Conservation (phyloP, 2,329 filamentous ascomycete genomes). For the Aspergillus piperis region DNA sequence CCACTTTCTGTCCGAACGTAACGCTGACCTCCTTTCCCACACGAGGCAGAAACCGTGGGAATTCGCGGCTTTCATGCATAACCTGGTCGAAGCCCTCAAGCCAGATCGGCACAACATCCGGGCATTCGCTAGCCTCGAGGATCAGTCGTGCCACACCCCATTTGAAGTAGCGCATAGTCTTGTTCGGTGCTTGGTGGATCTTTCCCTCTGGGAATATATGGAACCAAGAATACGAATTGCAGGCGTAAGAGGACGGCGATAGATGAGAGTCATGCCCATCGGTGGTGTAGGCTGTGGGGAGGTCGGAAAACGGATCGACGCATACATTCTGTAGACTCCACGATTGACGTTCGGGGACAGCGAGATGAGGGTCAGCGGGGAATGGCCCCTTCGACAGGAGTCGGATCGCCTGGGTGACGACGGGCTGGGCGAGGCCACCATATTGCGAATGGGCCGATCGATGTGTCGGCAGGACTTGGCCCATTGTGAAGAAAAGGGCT, state of each 20-base stretch:
- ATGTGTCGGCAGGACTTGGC: slow-evolving; percentile 89
- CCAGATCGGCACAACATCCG: slow-evolving; percentile 90
- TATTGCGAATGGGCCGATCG: slow-evolving; percentile 73
- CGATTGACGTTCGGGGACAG: slow-evolving; percentile 35
- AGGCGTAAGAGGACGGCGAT: slow-evolving; percentile 70
- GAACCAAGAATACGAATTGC: slow-evolving; percentile 77
- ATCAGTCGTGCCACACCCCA: slow-evolving; percentile 94
- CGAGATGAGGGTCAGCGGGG: slow-evolving; percentile 49
- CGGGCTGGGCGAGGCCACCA: slow-evolving; percentile 88
- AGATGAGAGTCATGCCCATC: slow-evolving; percentile 55
- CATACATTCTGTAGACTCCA: slow-evolving; percentile 46
- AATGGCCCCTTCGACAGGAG: slow-evolving; percentile 72
- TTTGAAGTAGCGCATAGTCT: slow-evolving; percentile 92
- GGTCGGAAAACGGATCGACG: slow-evolving; percentile 50
- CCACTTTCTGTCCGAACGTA: slow-evolving; percentile 67
- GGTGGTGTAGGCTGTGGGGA: slow-evolving; percentile 44
- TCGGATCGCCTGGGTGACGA: slow-evolving; percentile 80
- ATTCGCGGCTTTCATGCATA: slow-evolving; percentile 81
- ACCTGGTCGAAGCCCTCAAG: slow-evolving; percentile 84
- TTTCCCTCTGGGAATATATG: slow-evolving; percentile 96
- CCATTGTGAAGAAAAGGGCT: slow-evolving; percentile 80
- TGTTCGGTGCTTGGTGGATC: slow-evolving; percentile 80
- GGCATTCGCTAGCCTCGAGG: slow-evolving; percentile 82
- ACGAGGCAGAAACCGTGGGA: slow-evolving; percentile 79
- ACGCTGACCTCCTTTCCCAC: slow-evolving; percentile 63